A percentile compares a stretch with the other conserved stretches of the same genome.
These are phyloP conservation scores for Hortiboletus rubellus DNA, from an alignment of 1,284 basidiomycete species.

Conservation along the genomic window DNA sequence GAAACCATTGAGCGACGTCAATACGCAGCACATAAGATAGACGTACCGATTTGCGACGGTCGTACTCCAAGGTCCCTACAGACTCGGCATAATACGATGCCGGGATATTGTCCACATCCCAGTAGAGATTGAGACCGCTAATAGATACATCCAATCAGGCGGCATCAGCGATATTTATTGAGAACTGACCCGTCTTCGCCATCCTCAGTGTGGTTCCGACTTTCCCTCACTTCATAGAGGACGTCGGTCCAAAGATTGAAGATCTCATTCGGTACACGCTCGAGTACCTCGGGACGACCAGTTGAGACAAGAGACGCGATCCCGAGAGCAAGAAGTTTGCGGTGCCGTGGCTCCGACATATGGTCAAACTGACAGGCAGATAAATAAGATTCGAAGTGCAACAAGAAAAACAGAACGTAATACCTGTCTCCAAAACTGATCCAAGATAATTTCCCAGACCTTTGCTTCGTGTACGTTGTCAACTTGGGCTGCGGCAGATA, in stretches of 20 bases:
- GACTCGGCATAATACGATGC: slow-evolving; percentile 55
- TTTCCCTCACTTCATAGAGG: slow-evolving; percentile 83
- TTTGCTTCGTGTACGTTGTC: slow-evolving; percentile 50
- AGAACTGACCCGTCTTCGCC: slow-evolving; percentile 37
- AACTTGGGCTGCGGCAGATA: slow-evolving; percentile 55
- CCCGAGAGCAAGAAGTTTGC: slow-evolving; percentile 74
- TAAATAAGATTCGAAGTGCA: background rate
- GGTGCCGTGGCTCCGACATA: slow-evolving; percentile 75
- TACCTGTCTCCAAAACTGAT: slow-evolving; percentile 81
- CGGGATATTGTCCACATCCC: slow-evolving; percentile 64
- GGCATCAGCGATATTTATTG: background rate
- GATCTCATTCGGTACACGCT: slow-evolving; percentile 68
- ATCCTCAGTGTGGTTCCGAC: slow-evolving; percentile 42
- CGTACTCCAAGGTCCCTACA: slow-evolving; percentile 67
- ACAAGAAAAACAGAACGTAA: slow-evolving; percentile 15
- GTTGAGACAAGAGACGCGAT: slow-evolving; percentile 72
- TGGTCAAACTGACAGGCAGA: slow-evolving; percentile 67
- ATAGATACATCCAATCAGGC: background rate
- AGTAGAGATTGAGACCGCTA: slow-evolving; percentile 52
- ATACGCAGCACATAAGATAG: background rate
- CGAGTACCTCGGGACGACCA: slow-evolving; percentile 66
- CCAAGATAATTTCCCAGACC: slow-evolving; percentile 64
- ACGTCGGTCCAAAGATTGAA: slow-evolving; percentile 92
- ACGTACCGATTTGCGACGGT: slow-evolving; percentile 65
- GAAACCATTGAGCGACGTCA: slow-evolving; percentile 11